These are phyloP conservation scores for Debaryomycetaceae sp. DNA, from an alignment of 1,139 yeast species.

Conservation along the genomic window DNA sequence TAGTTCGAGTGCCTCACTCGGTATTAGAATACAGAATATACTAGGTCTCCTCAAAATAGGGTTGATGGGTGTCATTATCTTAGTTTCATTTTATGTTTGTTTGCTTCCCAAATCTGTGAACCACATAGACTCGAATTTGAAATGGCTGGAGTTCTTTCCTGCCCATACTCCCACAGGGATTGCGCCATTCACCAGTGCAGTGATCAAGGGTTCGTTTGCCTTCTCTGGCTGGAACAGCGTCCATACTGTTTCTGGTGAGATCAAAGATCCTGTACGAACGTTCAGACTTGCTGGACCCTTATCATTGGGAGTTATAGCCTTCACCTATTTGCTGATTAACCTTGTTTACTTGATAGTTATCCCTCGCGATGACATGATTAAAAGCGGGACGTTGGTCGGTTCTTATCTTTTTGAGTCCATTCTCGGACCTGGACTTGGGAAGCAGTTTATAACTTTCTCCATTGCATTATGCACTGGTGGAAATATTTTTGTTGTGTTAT, in stretches of 20 bases:
- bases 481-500: conserved; percentile 59
- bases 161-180: conserved; percentile 28
- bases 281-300: conserved; percentile 60
- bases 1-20: conserved; percentile 52
- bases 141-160: conserved; percentile 28
- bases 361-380: conserved; percentile 49
- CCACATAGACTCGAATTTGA: conserved; percentile 39
- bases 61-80: conserved; percentile 45
- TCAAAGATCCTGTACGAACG: conserved; percentile 55
- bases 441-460: conserved; percentile 50
- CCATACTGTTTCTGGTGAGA: conserved; percentile 60
- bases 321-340: conserved; percentile 54
- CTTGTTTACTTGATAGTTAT: conserved; percentile 55
- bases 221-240: conserved; percentile 66
- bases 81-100: conserved; percentile 50
- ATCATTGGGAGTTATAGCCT: conserved; percentile 44
- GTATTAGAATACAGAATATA: conserved; percentile 52
- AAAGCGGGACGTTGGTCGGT: conserved; percentile 58
- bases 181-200: conserved; percentile 52
- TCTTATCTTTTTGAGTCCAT: conserved; percentile 55
- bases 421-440: conserved; percentile 51
- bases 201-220: conserved; percentile 58
- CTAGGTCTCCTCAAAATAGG: conserved; percentile 54
- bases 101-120: conserved; percentile 41
- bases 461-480: conserved; percentile 62